Evolutionary conservation across 2,329 filamentous ascomycete genomes (phyloP), one percentile per base, ranked within the genome.

Genomic region (Aspergillus thermomutatus): DNA sequence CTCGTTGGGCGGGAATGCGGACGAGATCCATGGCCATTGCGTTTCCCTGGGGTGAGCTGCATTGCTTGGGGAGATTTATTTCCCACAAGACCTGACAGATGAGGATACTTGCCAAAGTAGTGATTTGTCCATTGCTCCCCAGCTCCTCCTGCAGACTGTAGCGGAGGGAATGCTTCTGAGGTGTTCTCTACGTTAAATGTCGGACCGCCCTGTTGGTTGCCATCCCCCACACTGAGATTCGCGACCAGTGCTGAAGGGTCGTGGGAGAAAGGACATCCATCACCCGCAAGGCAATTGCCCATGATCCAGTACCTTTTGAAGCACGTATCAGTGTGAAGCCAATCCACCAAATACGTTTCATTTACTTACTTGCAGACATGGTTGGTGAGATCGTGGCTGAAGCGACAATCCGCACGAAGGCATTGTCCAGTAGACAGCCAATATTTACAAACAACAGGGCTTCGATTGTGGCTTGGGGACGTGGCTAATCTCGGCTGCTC

Each of bases 341-440:
- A 27, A 14, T 26, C 23, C 27, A 23, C 43, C 11, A 23, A 41
- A 46, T 53, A 53, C 6, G 19, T 34, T 34, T 25, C 26, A 21
- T 45, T 52, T 45, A 88, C 91, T 83, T 81, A 95, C 91, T 97
- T 97, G 92, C 94, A 99, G 60, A 99, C 84, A 68, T 97, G 94
- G 69, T 90, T 95, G 70, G 91, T 96, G 47, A 96, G 83, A 72
- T 99, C 93, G 74, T 99, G 94, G 65, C 92, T 96, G 75, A 97
- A 99, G 56, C 93, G 88, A 74, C 94, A 99, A 75, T 99, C 94
- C 58, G 93, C 93, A 57, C 94, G 87, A 53, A 97, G 86, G 73
- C 94, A 99, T 74, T 94, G 90, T n/a, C 94, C 94, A 7, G 90
- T 95, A 9, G 92, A 93, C 61, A 99, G 80, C 81, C 92, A 97